Percentiles rank a stretch among this genome's conserved stretches.
Conservation (phyloP, 768 basidiomycete species). For the Tulasnella sp. region DNA sequence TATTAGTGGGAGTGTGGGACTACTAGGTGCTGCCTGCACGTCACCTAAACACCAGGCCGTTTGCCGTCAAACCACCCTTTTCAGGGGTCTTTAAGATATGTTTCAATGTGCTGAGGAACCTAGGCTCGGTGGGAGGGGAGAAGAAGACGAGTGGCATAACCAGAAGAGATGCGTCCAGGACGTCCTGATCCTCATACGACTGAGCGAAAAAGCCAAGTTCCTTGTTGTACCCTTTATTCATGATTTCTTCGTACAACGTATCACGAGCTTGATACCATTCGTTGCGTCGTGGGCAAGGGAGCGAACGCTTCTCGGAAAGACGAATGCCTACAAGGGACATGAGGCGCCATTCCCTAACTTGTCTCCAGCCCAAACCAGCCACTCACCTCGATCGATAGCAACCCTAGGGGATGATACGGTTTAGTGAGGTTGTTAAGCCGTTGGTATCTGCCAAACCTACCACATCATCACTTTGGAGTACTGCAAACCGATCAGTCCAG, state of each 20-base stretch:
- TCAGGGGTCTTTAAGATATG: slow-evolving; percentile 78
- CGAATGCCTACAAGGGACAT: no score
- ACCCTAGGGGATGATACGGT: slow-evolving; percentile 45
- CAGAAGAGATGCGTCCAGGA: slow-evolving; percentile 72
- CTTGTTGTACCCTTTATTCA: slow-evolving; percentile 75
- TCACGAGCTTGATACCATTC: slow-evolving; percentile 72
- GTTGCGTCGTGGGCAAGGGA: slow-evolving; percentile 41
- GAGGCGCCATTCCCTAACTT: no score
- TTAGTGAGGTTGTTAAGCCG: neutral
- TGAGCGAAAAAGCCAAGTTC: slow-evolving; percentile 57
- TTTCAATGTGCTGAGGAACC: slow-evolving; percentile 77
- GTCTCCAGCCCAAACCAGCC: no score
- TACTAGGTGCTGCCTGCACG: neutral
- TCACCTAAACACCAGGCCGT: slow-evolving; percentile 33
- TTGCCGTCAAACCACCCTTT: slow-evolving; percentile 81
- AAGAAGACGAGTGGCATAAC: slow-evolving; percentile 94
- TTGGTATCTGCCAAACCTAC: slow-evolving; percentile 28
- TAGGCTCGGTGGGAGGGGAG: slow-evolving; percentile 53
- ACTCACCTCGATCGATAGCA: slow-evolving; percentile 82
- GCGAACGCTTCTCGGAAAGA: slow-evolving; percentile 85
- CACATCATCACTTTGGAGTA: slow-evolving; percentile 70
- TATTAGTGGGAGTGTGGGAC: neutral
- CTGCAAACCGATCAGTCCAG: no score
- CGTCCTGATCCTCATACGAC: slow-evolving; percentile 69
- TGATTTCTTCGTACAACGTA: slow-evolving; percentile 82